Percentiles rank a stretch among this genome's conserved stretches.
phyloP scores from a whole-genome alignment of 2,329 filamentous ascomycete species.

The Alternaria sp. region DNA sequence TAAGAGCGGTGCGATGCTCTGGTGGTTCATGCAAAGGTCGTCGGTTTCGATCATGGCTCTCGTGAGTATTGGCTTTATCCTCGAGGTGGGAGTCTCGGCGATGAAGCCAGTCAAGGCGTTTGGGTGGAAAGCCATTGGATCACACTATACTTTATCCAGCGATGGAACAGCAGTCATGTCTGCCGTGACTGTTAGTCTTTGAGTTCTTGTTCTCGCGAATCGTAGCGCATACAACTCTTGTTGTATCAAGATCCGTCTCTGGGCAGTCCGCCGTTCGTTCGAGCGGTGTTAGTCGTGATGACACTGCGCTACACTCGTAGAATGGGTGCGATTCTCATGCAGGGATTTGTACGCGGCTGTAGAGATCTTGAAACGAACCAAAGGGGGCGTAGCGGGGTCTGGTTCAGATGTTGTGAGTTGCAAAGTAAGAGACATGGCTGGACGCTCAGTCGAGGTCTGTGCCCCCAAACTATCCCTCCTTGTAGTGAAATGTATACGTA shows the following conservation, averaged over 20 bases:
- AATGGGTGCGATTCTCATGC: background rate
- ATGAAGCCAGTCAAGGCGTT: background rate
- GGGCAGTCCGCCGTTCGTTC: background rate
- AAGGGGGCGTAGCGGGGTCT: background rate
- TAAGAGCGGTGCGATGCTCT: background rate
- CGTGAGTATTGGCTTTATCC: background rate
- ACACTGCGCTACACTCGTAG: background rate
- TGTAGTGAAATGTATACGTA: background rate
- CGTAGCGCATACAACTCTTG: background rate
- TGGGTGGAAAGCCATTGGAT: background rate
- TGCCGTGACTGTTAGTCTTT: background rate
- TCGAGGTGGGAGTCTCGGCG: background rate
- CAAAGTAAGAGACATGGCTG: background rate
- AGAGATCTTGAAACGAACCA: background rate
- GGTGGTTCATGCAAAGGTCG: background rate
- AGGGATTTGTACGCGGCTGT: background rate
- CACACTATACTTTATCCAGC: background rate
- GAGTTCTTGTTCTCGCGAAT: background rate
- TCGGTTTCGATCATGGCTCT: background rate
- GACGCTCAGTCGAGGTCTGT: background rate
- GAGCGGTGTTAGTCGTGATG: background rate
- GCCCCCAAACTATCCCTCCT: background rate
- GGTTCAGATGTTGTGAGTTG: background rate
- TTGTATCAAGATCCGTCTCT: background rate
- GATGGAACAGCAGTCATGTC: background rate